Evolutionary conservation across 306 rosid genomes (phyloP).

Genomic region (Fagus crenata): DNA sequence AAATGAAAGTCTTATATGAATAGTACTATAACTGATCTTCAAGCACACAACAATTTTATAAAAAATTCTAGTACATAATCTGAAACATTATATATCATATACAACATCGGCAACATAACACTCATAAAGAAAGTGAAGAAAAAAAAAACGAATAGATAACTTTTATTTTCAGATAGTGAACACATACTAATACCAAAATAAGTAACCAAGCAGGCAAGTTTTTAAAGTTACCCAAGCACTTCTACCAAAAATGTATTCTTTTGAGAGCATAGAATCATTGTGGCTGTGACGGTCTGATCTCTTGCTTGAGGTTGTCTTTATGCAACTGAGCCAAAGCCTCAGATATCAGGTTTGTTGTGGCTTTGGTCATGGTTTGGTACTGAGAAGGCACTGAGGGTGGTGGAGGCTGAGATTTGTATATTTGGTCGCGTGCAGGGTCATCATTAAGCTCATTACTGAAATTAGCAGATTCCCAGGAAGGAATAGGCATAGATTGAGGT

Average conservation of each 20-base stretch:
- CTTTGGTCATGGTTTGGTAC: constrained; percentile 34
- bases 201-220: constrained; percentile 2
- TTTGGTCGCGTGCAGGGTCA: constrained; percentile 38
- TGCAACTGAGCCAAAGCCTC: constrained; percentile 43
- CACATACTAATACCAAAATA: not conserved
- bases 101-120: not conserved
- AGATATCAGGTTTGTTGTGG: constrained; percentile 12
- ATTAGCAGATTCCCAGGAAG: constrained; percentile 34
- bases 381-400: constrained; percentile 44
- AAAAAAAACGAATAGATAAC: not conserved
- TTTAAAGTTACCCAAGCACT: constrained; percentile 7
- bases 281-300: constrained; percentile 23
- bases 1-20: not conserved
- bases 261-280: constrained; percentile 11
- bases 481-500: constrained; percentile 18
- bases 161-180: not conserved
- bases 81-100: not conserved
- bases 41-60: not conserved
- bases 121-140: not conserved
- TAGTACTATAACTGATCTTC: not conserved
- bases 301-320: constrained; percentile 32
- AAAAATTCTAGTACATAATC: not conserved
- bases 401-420: constrained; percentile 75
- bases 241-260: constrained; percentile 28
- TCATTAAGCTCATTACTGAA: constrained; percentile 31